Evolutionary conservation across 306 rosid genomes (phyloP).

Genomic region (Prosopis cineraria): DNA sequence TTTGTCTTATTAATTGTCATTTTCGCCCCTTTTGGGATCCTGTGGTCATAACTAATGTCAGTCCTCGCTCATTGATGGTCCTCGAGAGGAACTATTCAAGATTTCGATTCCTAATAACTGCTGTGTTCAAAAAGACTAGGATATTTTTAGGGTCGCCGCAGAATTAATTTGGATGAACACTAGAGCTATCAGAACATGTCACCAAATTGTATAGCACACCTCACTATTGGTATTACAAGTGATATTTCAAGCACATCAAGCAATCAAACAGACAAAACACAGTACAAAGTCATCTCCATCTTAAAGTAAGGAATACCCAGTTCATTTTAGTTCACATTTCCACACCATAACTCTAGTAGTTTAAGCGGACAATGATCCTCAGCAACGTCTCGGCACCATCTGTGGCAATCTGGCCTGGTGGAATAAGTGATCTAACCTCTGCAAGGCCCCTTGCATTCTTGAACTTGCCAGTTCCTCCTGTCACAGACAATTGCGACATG

Average conservation of each 20-base stretch:
- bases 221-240: constrained; percentile 15
- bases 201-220: constrained; percentile 4
- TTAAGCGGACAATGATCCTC: constrained; percentile 64
- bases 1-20: no score
- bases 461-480: constrained; percentile 89
- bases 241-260: constrained; percentile 33
- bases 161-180: neutral
- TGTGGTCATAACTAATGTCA: no score
- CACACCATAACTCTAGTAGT: constrained; percentile 42
- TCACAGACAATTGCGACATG: constrained; percentile 67
- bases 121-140: neutral
- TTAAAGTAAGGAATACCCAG: constrained; percentile 20
- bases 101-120: neutral
- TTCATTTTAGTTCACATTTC: neutral
- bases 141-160: neutral
- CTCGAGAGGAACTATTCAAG: neutral
- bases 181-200: constrained; percentile 9
- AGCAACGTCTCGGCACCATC: constrained; percentile 94
- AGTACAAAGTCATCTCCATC: constrained; percentile 28
- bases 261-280: constrained; percentile 42
- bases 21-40: no score
- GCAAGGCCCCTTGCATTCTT: constrained; percentile 78
- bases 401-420: constrained; percentile 72
- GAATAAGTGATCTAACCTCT: constrained; percentile 67
- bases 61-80: neutral